Percentiles rank a stretch among this genome's conserved stretches.
Conservation (phyloP, 768 basidiomycete species). For the Mycena maculata region DNA sequence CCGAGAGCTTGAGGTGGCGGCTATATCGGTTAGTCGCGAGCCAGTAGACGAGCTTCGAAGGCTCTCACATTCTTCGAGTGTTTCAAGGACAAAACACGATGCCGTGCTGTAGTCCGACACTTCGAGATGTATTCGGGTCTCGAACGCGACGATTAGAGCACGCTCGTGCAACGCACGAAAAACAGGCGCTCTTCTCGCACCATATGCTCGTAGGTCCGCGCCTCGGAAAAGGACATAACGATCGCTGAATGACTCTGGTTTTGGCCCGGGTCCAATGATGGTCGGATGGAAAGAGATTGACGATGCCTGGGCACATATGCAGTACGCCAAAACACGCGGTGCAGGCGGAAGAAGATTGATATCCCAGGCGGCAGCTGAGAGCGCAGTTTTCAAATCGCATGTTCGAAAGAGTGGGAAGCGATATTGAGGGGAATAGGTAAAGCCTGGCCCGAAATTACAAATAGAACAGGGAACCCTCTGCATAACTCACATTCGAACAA, state of each 20-base stretch:
- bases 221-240: slow-evolving; percentile 15
- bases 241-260: slow-evolving; percentile 21
- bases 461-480: too few species aligned
- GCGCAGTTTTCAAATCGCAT: neutral
- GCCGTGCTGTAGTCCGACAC: slow-evolving; percentile 21
- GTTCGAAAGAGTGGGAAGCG: neutral
- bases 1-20: too few species aligned
- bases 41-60: too few species aligned
- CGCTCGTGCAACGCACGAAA: slow-evolving; percentile 15
- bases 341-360: slow-evolving; percentile 19
- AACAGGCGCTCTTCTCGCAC: slow-evolving; percentile 21
- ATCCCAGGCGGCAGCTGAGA: slow-evolving; percentile 15
- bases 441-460: neutral
- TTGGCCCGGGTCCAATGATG: slow-evolving; percentile 24
- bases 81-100: slow-evolving; percentile 24
- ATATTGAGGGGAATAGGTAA: neutral
- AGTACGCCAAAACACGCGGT: slow-evolving; percentile 22
- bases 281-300: slow-evolving; percentile 22
- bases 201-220: slow-evolving; percentile 26
- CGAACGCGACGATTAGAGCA: slow-evolving; percentile 21
- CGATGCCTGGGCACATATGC: slow-evolving; percentile 18
- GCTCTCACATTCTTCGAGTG: slow-evolving; percentile 5
- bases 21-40: too few species aligned
- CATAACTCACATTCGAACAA: slow-evolving; percentile 19
- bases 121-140: slow-evolving; percentile 19